Evolutionary conservation across 352 stramenopile species (phyloP), one percentile per base, ranked within the genome.

Genomic region (Aphanomyces invadans): DNA sequence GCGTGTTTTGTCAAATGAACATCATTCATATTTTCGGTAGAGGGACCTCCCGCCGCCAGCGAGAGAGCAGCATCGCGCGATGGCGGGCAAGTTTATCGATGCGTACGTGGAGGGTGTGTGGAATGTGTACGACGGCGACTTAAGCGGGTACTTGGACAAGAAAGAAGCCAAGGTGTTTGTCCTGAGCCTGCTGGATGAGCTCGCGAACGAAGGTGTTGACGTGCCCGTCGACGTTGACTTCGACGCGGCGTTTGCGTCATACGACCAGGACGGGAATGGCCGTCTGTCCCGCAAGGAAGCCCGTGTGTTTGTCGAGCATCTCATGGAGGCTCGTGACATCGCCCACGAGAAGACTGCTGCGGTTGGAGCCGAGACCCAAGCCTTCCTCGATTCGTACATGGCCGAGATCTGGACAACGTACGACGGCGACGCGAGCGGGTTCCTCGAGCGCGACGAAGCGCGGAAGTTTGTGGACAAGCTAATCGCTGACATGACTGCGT

Each of bases 351-450:
- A 25, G 21, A 15, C 26, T 54, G 49, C 49, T 15, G 21, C 25
- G 23, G 29, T 7, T 10, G 49, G 7, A 19, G 19, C 49, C 11
- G 49, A 57, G 12, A 57, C 49, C 15, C 29, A 57, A n/a, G 23
- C 49, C 49, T 57, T 33, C 49, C 29, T 67, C 21, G 60, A 67
- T 44, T 3, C 29, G 23, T 67, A 51, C 32, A 51, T 67, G 38
- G 42, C 28, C 33, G 48, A 49, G 23, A 52, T 67, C 15, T 67
- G 42, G 38, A 36, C 21, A 10, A 31, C 60, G 28, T 67, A 67
- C 33, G 60, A 67, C 60, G 38, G 33, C 45, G 60, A 67, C 23
- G 33, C 28, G 21, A 67, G 60, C 26, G 60, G 60, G 45, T 67
- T 45, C 49, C 60, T 67, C n/a, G 60, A 67, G n/a, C 31, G 38